These are phyloP conservation scores for Clitopilus hobsonii DNA, from an alignment of 768 basidiomycete genomes.

Conservation along the genomic window DNA sequence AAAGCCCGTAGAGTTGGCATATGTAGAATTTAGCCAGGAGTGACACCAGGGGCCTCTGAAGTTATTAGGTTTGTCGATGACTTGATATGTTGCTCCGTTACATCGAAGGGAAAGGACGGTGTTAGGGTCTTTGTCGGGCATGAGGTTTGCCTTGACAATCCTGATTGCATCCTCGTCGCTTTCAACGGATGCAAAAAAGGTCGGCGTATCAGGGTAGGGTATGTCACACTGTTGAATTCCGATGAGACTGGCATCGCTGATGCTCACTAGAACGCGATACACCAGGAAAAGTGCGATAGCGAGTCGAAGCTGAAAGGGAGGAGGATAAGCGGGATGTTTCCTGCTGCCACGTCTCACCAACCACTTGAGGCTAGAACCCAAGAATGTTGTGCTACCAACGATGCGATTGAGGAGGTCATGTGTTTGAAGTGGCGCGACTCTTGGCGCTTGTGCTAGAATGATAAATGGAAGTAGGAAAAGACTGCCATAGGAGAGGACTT, in stretches of 20 bases:
- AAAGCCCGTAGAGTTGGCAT: neutral
- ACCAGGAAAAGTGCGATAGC: slow-evolving; percentile 13
- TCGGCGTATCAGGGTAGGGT: slow-evolving; percentile 9
- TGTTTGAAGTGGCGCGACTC: slow-evolving; percentile 14
- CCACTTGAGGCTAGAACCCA: slow-evolving; percentile 12
- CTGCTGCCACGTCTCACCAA: slow-evolving; percentile 10
- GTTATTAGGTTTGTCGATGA: slow-evolving; percentile 3
- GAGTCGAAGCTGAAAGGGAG: slow-evolving; percentile 9
- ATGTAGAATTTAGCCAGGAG: neutral
- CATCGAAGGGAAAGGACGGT: slow-evolving; percentile 9
- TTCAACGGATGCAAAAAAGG: slow-evolving; percentile 13
- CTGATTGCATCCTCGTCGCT: slow-evolving; percentile 9
- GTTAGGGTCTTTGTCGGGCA: slow-evolving; percentile 8
- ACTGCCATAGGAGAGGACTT: slow-evolving; percentile 16
- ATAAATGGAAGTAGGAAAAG: slow-evolving; percentile 15
- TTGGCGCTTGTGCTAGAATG: slow-evolving; percentile 15
- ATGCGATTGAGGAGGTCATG: slow-evolving; percentile 18
- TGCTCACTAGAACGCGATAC: slow-evolving; percentile 6
- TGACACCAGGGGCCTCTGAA: neutral
- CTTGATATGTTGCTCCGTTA: slow-evolving; percentile 1
- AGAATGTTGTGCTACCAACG: slow-evolving; percentile 12
- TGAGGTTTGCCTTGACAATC: slow-evolving; percentile 5
- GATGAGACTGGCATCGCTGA: slow-evolving; percentile 12
- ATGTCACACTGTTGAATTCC: slow-evolving; percentile 10
- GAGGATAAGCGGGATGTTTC: slow-evolving; percentile 9